Conservation (phyloP, 2,329 filamentous ascomycete genomes). For the Sordariomycetes sp. region DNA sequence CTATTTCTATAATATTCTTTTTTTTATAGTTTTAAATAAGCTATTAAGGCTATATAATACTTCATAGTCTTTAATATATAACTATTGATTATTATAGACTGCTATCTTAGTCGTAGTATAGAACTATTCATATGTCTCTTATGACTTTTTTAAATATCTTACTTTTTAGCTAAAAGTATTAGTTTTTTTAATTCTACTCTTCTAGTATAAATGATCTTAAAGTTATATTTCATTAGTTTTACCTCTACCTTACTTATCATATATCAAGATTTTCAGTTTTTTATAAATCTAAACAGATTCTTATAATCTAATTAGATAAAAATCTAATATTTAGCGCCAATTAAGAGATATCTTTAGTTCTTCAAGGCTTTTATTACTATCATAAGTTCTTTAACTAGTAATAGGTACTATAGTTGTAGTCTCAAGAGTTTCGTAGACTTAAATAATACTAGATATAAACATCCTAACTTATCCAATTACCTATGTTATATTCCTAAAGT, state of each 20-base stretch:
- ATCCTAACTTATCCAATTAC: not conserved
- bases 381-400: constrained; percentile 10
- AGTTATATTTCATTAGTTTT: not conserved
- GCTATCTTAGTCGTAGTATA: not conserved
- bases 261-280: not conserved
- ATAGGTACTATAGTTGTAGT: constrained; percentile 9
- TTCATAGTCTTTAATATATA: not conserved
- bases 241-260: not conserved
- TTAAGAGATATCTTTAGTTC: not conserved
- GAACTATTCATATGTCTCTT: not conserved
- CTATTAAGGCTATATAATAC: not conserved
- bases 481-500: not conserved
- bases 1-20: not conserved
- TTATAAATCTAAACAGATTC: not conserved
- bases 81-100: not conserved
- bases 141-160: not conserved
- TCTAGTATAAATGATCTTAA: constrained; percentile 5
- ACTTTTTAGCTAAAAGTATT: constrained; percentile 6
- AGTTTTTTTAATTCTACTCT: not conserved
- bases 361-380: constrained; percentile 7
- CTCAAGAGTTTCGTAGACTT: too few species aligned
- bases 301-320: not conserved
- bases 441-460: constrained; percentile 1
- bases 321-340: not conserved
- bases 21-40: not conserved